Conservation (phyloP, 2,329 filamentous ascomycete species). For the Colletotrichum orbiculare region DNA sequence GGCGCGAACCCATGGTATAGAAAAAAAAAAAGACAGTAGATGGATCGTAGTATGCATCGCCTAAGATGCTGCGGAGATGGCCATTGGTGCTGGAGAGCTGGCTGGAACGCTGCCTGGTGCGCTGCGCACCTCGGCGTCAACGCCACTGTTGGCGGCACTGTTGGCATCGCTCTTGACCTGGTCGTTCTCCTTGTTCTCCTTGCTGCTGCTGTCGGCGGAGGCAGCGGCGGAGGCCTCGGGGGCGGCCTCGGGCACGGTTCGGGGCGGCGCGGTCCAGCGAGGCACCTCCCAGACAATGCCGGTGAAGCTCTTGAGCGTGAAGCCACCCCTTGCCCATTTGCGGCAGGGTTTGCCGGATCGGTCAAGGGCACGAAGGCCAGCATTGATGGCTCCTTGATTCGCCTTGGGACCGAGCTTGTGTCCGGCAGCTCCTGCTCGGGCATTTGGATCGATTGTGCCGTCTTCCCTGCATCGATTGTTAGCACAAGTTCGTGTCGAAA, state of each 20-base stretch:
- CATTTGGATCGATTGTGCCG: conserved; percentile 69
- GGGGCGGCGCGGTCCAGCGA: conserved; percentile 83
- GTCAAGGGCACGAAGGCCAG: conserved; percentile 92
- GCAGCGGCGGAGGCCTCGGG: conserved; percentile 58
- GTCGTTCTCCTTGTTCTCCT: conserved; percentile 73
- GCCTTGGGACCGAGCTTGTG: conserved; percentile 96
- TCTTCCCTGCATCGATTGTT: conserved; percentile 63
- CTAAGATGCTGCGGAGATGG: conserved; percentile 58
- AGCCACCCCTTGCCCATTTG: conserved; percentile 86
- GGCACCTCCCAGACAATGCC: conserved; percentile 84
- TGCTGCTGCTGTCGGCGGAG: conserved; percentile 66
- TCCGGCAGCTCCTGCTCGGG: conserved; percentile 57
- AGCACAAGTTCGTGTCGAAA: conserved; percentile 16
- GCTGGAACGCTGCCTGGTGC: conserved; percentile 60
- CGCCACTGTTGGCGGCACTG: conserved; percentile 49
- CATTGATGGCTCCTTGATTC: conserved; percentile 97
- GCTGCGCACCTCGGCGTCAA: conserved; percentile 65
- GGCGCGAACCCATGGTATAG: neutral
- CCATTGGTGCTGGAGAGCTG: conserved; percentile 62
- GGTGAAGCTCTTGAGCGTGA: conserved; percentile 92
- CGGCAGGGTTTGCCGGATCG: conserved; percentile 91
- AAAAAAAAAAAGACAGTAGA: neutral
- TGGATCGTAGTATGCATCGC: too few species aligned
- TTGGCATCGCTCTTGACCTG: conserved; percentile 61
- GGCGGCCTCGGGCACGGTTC: conserved; percentile 58